Evolutionary conservation across 805 yeast genomes (phyloP).

Genomic region (Spathaspora gorwiae): DNA sequence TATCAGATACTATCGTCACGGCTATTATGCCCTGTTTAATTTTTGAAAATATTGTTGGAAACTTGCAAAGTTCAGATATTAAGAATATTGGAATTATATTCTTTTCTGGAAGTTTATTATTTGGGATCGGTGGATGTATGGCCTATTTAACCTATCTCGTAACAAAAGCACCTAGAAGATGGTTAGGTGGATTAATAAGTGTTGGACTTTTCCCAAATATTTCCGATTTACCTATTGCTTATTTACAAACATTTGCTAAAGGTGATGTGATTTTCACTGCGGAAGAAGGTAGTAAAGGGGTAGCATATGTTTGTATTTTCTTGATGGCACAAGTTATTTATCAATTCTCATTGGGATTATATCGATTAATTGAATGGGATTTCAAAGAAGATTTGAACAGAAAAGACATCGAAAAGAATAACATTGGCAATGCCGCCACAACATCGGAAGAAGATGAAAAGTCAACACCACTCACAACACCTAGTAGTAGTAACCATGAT

Average conservation of each 20-base stretch:
- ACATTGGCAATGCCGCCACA: too few relatives aligned
- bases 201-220: constrained; percentile 77
- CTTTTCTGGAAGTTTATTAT: constrained; percentile 46
- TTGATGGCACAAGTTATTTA: constrained; percentile 61
- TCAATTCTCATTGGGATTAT: constrained; percentile 75
- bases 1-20: constrained; percentile 64
- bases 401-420: constrained; percentile 10
- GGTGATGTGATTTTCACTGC: constrained; percentile 52
- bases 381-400: constrained; percentile 41
- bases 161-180: constrained; percentile 61
- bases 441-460: neutral
- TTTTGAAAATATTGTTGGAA: constrained; percentile 65
- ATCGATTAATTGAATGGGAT: constrained; percentile 65
- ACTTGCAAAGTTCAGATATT: constrained; percentile 64
- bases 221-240: constrained; percentile 83
- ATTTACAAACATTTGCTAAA: constrained; percentile 64
- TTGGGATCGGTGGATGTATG: constrained; percentile 44
- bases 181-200: constrained; percentile 72
- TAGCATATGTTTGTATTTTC: constrained; percentile 78
- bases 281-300: constrained; percentile 66
- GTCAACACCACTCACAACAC: neutral
- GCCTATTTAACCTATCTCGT: constrained; percentile 41
- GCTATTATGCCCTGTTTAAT: constrained; percentile 72
- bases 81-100: constrained; percentile 64
- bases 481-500: neutral